Evolutionary conservation across 164 flowering plant genomes (phyloP), one percentile per base, ranked within the genome.

Genomic region (Umbellularia californica): DNA sequence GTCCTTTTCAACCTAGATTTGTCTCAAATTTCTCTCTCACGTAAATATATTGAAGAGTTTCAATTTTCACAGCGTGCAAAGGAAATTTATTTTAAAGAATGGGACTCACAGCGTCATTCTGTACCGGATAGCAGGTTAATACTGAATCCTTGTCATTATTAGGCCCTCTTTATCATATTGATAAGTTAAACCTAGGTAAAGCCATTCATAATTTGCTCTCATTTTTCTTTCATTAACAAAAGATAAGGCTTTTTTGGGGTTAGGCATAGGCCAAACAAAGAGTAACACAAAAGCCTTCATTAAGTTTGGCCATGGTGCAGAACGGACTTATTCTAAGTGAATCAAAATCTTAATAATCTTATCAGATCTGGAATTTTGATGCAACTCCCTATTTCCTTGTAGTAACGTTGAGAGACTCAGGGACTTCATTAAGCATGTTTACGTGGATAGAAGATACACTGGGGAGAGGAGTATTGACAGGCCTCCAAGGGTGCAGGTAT

Each of bases 381-480:
- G 52, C 64, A 41, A 55, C 27, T 41, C 47, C 10, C 11, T 76
- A 19, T 75, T 81, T 81, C 15, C 62, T 84, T 63, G 23, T 87
- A 95, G 99, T 82, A 95, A 93, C 81, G 85, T 90, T 76, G 92
- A 90, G 47, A 87, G 90, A 78, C 97, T 95, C 65, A 85, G 99
- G 72, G 92, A 90, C 78, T 93, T 95, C 78, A 93, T 95, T 65
- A 94, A 82, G 85, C 99, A 96, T 86, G 92, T 88, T 35, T 96
- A 92, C 77, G 97, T 89, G 77, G 98, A 96, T 79, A 88, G 90
- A 83, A 91, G 95, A 89, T 96, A 85, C 71, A 82, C 86, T 60
- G 99, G 98, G 64, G 99, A 90, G 73, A 91, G 83, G 85, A 81
- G 75, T 77, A 71, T 58, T 77, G 97, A 90, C 67, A 90, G 83